Evolutionary conservation across 169 alveolate species (phyloP), one percentile per base, ranked within the genome.

Genomic region (Plasmodium gonderi): DNA sequence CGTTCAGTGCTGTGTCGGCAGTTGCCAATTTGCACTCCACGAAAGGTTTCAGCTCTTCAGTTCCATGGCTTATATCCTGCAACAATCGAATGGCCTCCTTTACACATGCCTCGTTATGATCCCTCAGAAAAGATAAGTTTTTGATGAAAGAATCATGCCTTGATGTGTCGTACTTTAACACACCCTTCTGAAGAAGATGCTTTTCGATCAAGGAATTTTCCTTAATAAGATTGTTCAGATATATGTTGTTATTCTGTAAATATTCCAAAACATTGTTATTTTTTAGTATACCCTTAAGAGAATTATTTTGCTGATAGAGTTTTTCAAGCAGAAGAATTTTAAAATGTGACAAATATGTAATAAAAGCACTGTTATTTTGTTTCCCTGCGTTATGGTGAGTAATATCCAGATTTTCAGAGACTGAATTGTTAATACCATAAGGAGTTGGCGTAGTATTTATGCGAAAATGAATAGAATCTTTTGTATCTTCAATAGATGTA

Each of bases 301-400:
- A 65, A 26, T 65, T 90, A 29, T 90, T 90, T 49, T 90, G 94
- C 17, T 77, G 60, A 65, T 29, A 77, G 49, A 90, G 3, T 78
- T 78, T 90, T 77, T 90, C 90, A 54, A 90, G 44, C 12, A 90
- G 38, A 33, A 64, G 33, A n/a, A 77, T 77, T 47, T 90, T 90
- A 8, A 90, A 90, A 69, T 65, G 36, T 14, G 68, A 47, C 20
- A 90, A 20, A 42, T 90, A 90, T 4, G 80, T 69, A 12, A 85
- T 44, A 54, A 26, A 72, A 20, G 51, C 17, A 14, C 72, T 54
- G 72, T 54, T 54, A 14, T 54, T 17, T 1, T 1, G n/a, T n/a
- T n/a, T n/a, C n/a, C n/a, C n/a, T n/a, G n/a, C n/a, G n/a, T n/a
- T n/a, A n/a, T n/a, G n/a, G n/a, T n/a, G n/a, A n/a, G n/a, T n/a